Base-by-base conservation (phyloP, 2,329 filamentous ascomycete species). In the Cordyceps cicadae region DNA sequence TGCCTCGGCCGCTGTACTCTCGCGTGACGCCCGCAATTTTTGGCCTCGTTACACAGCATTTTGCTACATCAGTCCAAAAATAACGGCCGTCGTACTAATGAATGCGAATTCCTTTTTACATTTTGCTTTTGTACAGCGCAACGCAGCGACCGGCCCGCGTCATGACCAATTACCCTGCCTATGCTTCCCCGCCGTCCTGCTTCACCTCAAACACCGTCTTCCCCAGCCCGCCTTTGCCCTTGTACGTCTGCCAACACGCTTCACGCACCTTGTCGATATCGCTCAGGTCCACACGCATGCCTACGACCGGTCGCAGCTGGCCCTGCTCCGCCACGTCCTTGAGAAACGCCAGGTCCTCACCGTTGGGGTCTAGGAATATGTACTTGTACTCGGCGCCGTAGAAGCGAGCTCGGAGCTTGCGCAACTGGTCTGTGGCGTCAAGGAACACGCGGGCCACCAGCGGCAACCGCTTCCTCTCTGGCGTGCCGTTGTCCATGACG, bases 151-250 rank as follows among this genome's bases (percentile, higher is more conserved):
- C 19, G 3, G 12, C 41, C 17, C 19, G 8, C 21, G 24, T 29
- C 46, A 19, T 11, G 7, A 21, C n/a, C 29, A 29, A 29, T 8
- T 1, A 29, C 1, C 29, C 26, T 29, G 26, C 26, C 56, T 45
- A 17, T 14, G 3, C 29, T 15, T n/a, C 29, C 34, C 34, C 8
- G 37, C 9, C n/a, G 26, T 17, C 14, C 12, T 53, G n/a, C 49
- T 54, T 54, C 37, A 62, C 51, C 34, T 63, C 61, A 46, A 64
- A 53, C 3, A 78, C 74, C 54, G 72, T 68, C 64, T 77, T 78
- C 14, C 75, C 76, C 37, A 77, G 52, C 1, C 74, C 75, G 1
- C 76, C 76, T 55, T 74, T 74, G 14, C 68, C 72, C 37, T 70
- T 67, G 55, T 72, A 72, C 32, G 74, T 67, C 58, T 73, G 64